These are phyloP conservation scores for Bacidia gigantensis DNA, from an alignment of 495 filamentous ascomycete species.

Conservation along the genomic window DNA sequence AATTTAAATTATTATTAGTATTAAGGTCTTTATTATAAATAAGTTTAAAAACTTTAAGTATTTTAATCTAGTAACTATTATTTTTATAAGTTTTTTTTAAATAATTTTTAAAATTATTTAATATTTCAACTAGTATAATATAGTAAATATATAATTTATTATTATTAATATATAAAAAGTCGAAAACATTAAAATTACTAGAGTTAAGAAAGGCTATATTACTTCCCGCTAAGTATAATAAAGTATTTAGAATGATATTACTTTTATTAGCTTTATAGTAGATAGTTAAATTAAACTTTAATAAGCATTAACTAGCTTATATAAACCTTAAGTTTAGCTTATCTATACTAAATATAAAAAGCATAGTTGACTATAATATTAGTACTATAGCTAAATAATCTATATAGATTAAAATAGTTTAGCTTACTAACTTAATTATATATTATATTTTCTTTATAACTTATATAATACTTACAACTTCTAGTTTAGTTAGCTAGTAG, in stretches of 20 bases:
- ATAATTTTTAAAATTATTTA: background rate
- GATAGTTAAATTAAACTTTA: background rate
- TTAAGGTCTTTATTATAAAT: background rate
- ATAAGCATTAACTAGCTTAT: background rate
- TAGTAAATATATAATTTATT: background rate
- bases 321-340: constrained; percentile 1
- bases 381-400: background rate
- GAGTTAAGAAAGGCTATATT: background rate
- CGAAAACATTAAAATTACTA: background rate
- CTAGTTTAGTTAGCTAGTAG: constrained; percentile 7
- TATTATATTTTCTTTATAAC: constrained; percentile 5
- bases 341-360: background rate
- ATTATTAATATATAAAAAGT: background rate
- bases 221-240: background rate
- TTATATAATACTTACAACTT: constrained; percentile 3
- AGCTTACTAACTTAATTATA: background rate
- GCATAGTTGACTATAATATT: background rate
- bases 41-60: background rate
- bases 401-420: background rate
- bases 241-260: constrained; percentile 2
- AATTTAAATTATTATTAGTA: background rate
- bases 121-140: background rate
- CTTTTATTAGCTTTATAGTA: background rate
- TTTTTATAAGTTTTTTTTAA: background rate
- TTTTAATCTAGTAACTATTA: background rate